These are phyloP conservation scores for Wickerhamomyces subpelliculosus DNA, from an alignment of 805 yeast genomes.

Conservation along the genomic window DNA sequence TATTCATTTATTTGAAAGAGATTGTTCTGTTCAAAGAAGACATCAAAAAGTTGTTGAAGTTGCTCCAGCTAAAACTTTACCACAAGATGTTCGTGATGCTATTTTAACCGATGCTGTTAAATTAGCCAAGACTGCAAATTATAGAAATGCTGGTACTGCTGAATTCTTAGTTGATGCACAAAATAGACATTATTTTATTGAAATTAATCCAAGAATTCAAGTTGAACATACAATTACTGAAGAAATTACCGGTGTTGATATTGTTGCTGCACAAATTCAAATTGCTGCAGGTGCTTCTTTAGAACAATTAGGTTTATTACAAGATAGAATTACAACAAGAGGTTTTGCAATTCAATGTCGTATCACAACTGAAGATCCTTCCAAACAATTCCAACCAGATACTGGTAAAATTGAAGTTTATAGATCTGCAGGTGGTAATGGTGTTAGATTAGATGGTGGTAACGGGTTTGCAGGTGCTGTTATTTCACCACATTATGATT, in stretches of 20 bases:
- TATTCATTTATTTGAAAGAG: conserved; percentile 93
- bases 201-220: conserved; percentile 96
- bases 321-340: conserved; percentile 90
- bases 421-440: conserved; percentile 98
- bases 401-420: conserved; percentile 97
- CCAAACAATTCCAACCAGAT: conserved; percentile 96
- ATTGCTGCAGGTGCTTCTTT: conserved; percentile 97
- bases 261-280: conserved; percentile 97
- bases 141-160: conserved; percentile 97
- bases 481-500: conserved; percentile 95
- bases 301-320: conserved; percentile 84
- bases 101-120: conserved; percentile 92
- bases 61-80: conserved; percentile 93
- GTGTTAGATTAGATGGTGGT: conserved; percentile 98
- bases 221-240: conserved; percentile 99
- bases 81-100: conserved; percentile 78
- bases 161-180: conserved; percentile 91
- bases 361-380: conserved; percentile 96
- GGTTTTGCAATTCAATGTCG: conserved; percentile 99
- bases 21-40: conserved; percentile 99
- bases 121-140: conserved; percentile 81
- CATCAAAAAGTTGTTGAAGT: conserved; percentile 98
- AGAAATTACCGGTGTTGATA: conserved; percentile 96
- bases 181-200: conserved; percentile 95
- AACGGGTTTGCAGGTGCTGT: conserved; percentile 96